Percentiles rank a stretch among this genome's conserved stretches.
These are phyloP conservation scores for Colletotrichum paranaense DNA, from an alignment of 2,329 filamentous ascomycete genomes.

Conservation along the genomic window DNA sequence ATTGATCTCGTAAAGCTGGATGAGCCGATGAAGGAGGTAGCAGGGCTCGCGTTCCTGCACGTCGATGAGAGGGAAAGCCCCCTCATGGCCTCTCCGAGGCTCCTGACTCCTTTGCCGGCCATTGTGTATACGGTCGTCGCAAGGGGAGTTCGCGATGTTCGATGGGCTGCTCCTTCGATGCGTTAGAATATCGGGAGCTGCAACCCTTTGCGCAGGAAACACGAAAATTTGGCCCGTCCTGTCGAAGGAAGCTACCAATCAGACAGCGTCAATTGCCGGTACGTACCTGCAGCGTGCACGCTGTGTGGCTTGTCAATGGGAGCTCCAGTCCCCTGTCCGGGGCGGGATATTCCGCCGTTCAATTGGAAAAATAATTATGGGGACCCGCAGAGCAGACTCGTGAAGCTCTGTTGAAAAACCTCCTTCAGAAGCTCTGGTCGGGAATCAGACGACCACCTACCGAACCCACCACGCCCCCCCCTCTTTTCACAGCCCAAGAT, in stretches of 20 bases:
- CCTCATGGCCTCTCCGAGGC: slow-evolving; percentile 65
- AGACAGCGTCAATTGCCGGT: slow-evolving; percentile 6
- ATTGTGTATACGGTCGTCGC: slow-evolving; percentile 41
- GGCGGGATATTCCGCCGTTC: slow-evolving; percentile 34
- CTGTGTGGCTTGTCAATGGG: not conserved
- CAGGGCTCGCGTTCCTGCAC: slow-evolving; percentile 51
- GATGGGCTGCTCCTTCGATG: slow-evolving; percentile 13
- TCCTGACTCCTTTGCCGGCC: slow-evolving; percentile 61
- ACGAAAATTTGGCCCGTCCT: slow-evolving; percentile 36
- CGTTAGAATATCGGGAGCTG: not conserved
- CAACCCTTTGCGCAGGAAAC: slow-evolving; percentile 21
- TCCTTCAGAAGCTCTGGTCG: slow-evolving; percentile 13
- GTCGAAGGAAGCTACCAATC: slow-evolving; percentile 25
- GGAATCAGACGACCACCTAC: not conserved
- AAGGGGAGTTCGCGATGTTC: slow-evolving; percentile 18
- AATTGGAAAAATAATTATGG: slow-evolving; percentile 36
- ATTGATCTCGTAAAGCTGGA: slow-evolving; percentile 60
- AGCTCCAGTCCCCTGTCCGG: slow-evolving; percentile 25
- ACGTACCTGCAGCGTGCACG: slow-evolving; percentile 16
- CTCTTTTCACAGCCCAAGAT: slow-evolving; percentile 48
- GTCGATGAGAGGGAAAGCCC: slow-evolving; percentile 57
- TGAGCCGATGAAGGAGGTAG: slow-evolving; percentile 48
- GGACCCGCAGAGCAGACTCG: slow-evolving; percentile 24
- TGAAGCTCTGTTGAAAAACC: slow-evolving; percentile 28
- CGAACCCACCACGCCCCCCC: slow-evolving; percentile 14